Conservation (phyloP, 2,329 filamentous ascomycete species). For the Trichophyton simii region DNA sequence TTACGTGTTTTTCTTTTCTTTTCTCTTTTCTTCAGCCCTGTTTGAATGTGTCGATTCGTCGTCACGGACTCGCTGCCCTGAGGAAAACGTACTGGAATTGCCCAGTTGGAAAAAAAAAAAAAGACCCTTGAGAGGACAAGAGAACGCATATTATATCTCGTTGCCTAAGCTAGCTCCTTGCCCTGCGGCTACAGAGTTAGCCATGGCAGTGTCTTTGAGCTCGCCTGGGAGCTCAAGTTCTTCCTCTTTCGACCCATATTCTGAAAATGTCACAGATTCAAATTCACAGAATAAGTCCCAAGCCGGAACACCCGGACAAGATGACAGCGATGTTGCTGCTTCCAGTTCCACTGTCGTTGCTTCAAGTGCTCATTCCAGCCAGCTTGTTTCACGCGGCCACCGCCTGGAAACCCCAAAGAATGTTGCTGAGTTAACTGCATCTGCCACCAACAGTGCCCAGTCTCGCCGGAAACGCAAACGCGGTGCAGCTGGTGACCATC, state of each 20-base stretch:
- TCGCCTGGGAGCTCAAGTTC: slow-evolving; percentile 11
- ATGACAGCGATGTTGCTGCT: not conserved
- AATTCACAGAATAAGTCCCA: not conserved
- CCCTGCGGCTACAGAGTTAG: slow-evolving; percentile 7
- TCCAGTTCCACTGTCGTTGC: not conserved
- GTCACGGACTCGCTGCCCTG: not conserved
- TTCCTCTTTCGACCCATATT: slow-evolving; percentile 16
- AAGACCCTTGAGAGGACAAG: not conserved
- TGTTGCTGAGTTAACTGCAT: not conserved
- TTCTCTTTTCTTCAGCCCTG: slow-evolving; percentile 1
- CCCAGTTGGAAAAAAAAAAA: not conserved
- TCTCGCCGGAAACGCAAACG: slow-evolving; percentile 5
- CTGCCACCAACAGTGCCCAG: not conserved
- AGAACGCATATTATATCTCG: not conserved
- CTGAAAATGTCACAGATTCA: slow-evolving; percentile 9
- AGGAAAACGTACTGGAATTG: not conserved
- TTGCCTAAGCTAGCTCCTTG: not conserved
- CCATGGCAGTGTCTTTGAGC: slow-evolving; percentile 11
- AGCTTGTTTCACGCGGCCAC: not conserved
- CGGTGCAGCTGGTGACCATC: not conserved
- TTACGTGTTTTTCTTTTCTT: slow-evolving; percentile 2
- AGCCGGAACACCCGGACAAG: not conserved
- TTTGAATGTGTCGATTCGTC: slow-evolving; percentile 5
- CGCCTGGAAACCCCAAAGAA: not conserved
- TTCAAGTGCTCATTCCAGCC: not conserved